A percentile compares a stretch with the other conserved stretches of the same genome.
Conservation (phyloP, 345 rosid species). For the Chamaenerion angustifolium region DNA sequence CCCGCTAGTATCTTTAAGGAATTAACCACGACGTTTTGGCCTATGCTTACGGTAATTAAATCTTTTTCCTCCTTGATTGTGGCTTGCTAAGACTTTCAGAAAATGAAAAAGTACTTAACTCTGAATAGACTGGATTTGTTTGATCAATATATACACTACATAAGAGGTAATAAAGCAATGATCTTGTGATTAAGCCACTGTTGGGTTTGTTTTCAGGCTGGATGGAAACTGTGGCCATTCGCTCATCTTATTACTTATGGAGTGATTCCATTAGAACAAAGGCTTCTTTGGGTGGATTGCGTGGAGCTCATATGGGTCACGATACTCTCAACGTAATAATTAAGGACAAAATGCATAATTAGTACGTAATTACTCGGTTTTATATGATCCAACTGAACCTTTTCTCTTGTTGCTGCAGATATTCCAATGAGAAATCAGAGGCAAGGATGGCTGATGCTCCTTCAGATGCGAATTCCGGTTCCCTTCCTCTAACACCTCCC, state of each 20-base stretch:
- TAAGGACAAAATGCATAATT: no score
- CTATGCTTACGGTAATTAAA: slow-evolving; percentile 67
- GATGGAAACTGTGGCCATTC: slow-evolving; percentile 99
- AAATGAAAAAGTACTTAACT: no score
- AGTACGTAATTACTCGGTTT: not conserved
- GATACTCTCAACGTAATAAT: slow-evolving; percentile 67
- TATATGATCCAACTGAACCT: not conserved
- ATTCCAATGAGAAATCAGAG: slow-evolving; percentile 92
- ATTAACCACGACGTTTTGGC: slow-evolving; percentile 63
- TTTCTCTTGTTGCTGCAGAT: slow-evolving; percentile 18
- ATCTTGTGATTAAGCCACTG: not conserved
- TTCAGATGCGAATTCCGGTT: slow-evolving; percentile 24
- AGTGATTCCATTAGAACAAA: slow-evolving; percentile 75
- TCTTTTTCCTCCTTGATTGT: not conserved
- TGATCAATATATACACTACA: no score
- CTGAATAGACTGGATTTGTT: no score
- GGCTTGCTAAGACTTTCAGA: not conserved
- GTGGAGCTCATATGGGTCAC: slow-evolving; percentile 98
- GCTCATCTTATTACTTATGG: slow-evolving; percentile 95
- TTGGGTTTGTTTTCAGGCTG: slow-evolving; percentile 49
- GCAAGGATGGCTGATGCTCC: slow-evolving; percentile 45
- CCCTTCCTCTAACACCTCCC: slow-evolving; percentile 17
- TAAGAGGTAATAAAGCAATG: no score
- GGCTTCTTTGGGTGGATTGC: slow-evolving; percentile 96
- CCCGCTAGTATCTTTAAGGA: slow-evolving; percentile 53